A percentile compares a stretch with the other conserved stretches of the same genome.
Evolutionary conservation across 352 stramenopile genomes (phyloP).

Genomic region (Phytophthora pseudosyringae): DNA sequence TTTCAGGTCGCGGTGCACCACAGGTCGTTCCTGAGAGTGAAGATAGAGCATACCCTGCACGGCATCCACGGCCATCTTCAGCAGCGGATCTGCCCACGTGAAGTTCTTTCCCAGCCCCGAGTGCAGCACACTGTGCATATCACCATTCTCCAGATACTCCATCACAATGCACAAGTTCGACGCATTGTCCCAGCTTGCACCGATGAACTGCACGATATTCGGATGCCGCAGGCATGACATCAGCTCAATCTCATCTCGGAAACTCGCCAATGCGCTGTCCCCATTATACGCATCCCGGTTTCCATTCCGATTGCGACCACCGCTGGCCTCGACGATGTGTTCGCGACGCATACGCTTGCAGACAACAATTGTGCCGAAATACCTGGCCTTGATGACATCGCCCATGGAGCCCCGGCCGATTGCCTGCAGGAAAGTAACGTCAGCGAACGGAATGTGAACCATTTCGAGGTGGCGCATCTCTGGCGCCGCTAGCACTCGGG

Average conservation of each 20-base stretch:
- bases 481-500: slow-evolving; percentile 65
- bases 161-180: slow-evolving; percentile 91
- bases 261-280: slow-evolving; percentile 64
- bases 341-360: slow-evolving; percentile 90
- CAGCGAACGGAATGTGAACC: slow-evolving; percentile 83
- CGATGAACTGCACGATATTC: slow-evolving; percentile 92
- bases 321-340: slow-evolving; percentile 63
- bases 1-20: slow-evolving; percentile 90
- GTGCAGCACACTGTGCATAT: slow-evolving; percentile 89
- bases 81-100: slow-evolving; percentile 82
- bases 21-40: slow-evolving; percentile 82
- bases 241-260: slow-evolving; percentile 87
- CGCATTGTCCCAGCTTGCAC: slow-evolving; percentile 88
- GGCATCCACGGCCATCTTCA: slow-evolving; percentile 89
- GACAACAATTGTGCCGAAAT: slow-evolving; percentile 88
- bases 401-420: slow-evolving; percentile 84
- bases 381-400: slow-evolving; percentile 90
- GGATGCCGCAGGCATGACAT: slow-evolving; percentile 87
- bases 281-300: slow-evolving; percentile 25
- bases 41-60: slow-evolving; percentile 90
- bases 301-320: slow-evolving; percentile 22
- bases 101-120: slow-evolving; percentile 82
- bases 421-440: slow-evolving; percentile 82
- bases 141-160: slow-evolving; percentile 91
- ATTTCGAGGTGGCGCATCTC: slow-evolving; percentile 82